Evolutionary conservation across 495 filamentous ascomycete genomes (phyloP).

Genomic region (Cladorrhinum samala): DNA sequence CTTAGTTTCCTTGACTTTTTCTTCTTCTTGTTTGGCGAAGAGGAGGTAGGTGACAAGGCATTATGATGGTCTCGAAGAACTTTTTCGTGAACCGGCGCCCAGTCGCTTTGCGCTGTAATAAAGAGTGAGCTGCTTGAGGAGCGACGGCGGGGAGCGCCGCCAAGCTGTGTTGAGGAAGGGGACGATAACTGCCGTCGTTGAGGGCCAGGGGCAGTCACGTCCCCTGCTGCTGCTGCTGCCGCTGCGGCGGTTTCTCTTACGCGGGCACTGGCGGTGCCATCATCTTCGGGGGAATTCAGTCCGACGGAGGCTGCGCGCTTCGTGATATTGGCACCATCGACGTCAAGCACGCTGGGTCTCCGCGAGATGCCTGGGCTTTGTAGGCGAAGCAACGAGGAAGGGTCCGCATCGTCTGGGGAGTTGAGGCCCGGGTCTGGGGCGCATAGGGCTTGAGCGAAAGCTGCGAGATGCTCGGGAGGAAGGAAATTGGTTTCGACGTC

Average conservation of each 20-base stretch:
- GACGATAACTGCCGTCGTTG: no score
- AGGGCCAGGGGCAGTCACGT: conserved; percentile 9
- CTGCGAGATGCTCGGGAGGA: conserved; percentile 47
- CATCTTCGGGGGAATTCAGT: conserved; percentile 11
- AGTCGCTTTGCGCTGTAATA: conserved; percentile 76
- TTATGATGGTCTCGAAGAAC: conserved; percentile 38
- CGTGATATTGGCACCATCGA: conserved; percentile 9
- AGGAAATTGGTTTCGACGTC: conserved; percentile 64
- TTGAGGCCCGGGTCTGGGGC: conserved; percentile 44
- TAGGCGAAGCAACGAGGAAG: conserved; percentile 18
- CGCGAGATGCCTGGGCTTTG: conserved; percentile 18
- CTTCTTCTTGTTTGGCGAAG: not conserved
- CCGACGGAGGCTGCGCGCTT: conserved; percentile 12
- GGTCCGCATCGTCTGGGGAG: conserved; percentile 31
- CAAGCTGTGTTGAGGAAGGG: no score
- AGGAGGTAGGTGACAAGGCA: not conserved
- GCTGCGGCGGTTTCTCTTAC: conserved; percentile 9
- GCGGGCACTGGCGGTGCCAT: conserved; percentile 10
- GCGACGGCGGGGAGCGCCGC: conserved; percentile 7
- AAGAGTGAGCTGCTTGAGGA: conserved; percentile 35
- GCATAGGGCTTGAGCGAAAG: conserved; percentile 51
- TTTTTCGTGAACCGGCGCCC: conserved; percentile 69
- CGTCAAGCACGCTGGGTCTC: conserved; percentile 16
- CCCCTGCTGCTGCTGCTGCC: conserved; percentile 14
- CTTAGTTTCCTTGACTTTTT: conserved; percentile 26